A percentile compares a stretch with the other conserved stretches of the same genome.
These are phyloP conservation scores for Pichia kudriavzevii DNA, from an alignment of 1,139 yeast genomes.

Conservation along the genomic window DNA sequence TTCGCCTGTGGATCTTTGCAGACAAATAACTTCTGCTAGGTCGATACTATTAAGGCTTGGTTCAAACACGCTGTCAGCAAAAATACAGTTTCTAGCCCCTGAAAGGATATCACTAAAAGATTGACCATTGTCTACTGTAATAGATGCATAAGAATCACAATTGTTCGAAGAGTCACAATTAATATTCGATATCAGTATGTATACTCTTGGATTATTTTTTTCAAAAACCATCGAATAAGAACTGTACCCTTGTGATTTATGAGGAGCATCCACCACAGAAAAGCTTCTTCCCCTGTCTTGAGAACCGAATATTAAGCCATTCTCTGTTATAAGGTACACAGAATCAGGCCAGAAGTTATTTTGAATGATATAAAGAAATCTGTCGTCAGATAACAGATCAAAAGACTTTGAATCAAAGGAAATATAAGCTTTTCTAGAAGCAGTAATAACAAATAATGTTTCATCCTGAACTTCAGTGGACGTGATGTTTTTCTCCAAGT, in stretches of 20 bases:
- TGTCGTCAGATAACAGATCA: constrained; percentile 34
- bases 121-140: constrained; percentile 58
- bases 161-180: constrained; percentile 41
- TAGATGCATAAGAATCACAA: constrained; percentile 53
- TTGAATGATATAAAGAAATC: constrained; percentile 46
- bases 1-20: constrained; percentile 26
- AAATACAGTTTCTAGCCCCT: constrained; percentile 56
- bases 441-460: constrained; percentile 60
- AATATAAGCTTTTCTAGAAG: constrained; percentile 43
- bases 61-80: constrained; percentile 48
- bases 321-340: constrained; percentile 51
- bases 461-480: constrained; percentile 40
- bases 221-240: constrained; percentile 42
- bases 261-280: constrained; percentile 41
- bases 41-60: constrained; percentile 29
- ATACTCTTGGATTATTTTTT: constrained; percentile 44
- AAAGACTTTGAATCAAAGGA: constrained; percentile 63
- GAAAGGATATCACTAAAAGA: constrained; percentile 47
- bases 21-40: constrained; percentile 57
- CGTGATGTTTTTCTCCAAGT: constrained; percentile 28
- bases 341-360: constrained; percentile 60
- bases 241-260: constrained; percentile 9
- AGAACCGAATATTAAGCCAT: constrained; percentile 48
- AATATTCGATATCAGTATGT: constrained; percentile 63
- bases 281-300: constrained; percentile 63